Percentiles rank a stretch among this genome's conserved stretches.
Evolutionary conservation across 2,329 filamentous ascomycete genomes (phyloP).

Genomic region (Karstenula rhodostoma): DNA sequence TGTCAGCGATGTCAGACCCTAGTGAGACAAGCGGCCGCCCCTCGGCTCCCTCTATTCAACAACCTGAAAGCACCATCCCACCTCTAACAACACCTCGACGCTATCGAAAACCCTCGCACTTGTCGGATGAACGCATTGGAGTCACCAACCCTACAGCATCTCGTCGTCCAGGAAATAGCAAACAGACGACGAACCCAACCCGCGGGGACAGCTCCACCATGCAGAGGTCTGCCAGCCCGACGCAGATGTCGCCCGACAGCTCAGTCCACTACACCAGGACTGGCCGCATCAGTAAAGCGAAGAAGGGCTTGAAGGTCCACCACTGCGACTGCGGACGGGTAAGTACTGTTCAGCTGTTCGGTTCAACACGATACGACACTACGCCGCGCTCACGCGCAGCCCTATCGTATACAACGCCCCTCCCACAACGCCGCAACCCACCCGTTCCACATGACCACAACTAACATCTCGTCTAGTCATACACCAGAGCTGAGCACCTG

Average conservation of each 20-base stretch:
- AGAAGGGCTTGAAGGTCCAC: constrained; percentile 57
- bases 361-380: constrained; percentile 7
- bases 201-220: constrained; percentile 40
- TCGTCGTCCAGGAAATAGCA: constrained; percentile 38
- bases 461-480: constrained; percentile 50
- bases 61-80: constrained; percentile 29
- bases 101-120: constrained; percentile 33
- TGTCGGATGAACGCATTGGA: constrained; percentile 37
- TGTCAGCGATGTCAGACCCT: constrained; percentile 43
- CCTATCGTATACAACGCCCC: constrained; percentile 15
- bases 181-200: constrained; percentile 33
- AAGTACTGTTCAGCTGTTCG: constrained; percentile 27
- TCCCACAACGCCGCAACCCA: constrained; percentile 16
- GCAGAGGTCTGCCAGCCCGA: constrained; percentile 45
- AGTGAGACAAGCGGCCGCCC: constrained; percentile 44
- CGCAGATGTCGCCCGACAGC: constrained; percentile 36
- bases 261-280: constrained; percentile 55
- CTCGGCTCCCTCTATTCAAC: constrained; percentile 36
- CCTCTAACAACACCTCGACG: constrained; percentile 27
- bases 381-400: constrained; percentile 12
- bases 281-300: constrained; percentile 57
- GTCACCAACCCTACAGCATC: constrained; percentile 31
- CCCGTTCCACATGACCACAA: background rate
- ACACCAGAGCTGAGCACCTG: constrained; percentile 58
- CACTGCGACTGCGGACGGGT: constrained; percentile 59